phyloP scores from a whole-genome alignment of 306 rosid genomes.

The Vigna angularis region DNA sequence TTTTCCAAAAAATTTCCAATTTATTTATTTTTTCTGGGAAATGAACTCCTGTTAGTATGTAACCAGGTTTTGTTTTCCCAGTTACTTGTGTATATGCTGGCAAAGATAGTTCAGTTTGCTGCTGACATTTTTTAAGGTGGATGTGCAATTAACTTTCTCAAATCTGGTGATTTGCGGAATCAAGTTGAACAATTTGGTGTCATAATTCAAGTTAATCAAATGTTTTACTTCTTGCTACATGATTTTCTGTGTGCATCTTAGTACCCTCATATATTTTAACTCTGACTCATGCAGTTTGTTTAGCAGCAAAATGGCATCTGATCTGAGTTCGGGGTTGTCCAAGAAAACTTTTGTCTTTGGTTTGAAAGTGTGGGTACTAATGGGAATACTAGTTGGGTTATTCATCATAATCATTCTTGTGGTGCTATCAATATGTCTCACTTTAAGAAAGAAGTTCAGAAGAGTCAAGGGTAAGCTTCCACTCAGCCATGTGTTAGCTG shows the following conservation, averaged over 20 bases:
- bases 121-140: conserved; percentile 11
- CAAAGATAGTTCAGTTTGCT: neutral
- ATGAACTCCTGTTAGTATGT: neutral
- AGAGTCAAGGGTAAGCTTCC: conserved; percentile 60
- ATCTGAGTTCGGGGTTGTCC: conserved; percentile 68
- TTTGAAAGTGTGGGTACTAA: conserved; percentile 76
- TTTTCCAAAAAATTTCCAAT: neutral
- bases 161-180: conserved; percentile 30
- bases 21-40: neutral
- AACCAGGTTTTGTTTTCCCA: neutral
- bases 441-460: conserved; percentile 70
- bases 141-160: conserved; percentile 31
- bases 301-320: conserved; percentile 65
- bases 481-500: conserved; percentile 57
- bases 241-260: conserved; percentile 25
- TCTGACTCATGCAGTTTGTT: conserved; percentile 47
- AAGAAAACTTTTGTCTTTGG: conserved; percentile 80
- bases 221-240: conserved; percentile 18
- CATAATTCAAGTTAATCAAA: conserved; percentile 6
- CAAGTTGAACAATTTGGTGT: conserved; percentile 22
- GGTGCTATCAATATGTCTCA: conserved; percentile 72
- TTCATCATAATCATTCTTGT: conserved; percentile 71
- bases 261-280: conserved; percentile 28
- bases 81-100: neutral
- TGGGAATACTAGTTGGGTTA: conserved; percentile 68